Evolutionary conservation across 1,284 basidiomycete species (phyloP).

Genomic region (Cryptococcus sp.): DNA sequence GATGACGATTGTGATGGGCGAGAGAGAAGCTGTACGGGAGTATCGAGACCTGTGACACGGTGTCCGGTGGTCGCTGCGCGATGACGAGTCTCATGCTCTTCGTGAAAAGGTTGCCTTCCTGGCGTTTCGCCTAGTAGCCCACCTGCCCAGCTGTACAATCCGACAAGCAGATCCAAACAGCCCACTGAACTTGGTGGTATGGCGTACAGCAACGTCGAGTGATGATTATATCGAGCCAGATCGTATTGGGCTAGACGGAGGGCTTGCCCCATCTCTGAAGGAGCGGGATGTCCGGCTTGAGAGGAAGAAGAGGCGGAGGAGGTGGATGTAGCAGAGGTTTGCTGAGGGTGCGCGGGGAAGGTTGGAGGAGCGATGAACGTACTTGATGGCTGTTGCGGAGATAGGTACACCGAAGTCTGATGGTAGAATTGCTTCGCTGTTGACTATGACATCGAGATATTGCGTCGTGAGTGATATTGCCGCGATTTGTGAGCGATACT

Average conservation of each 20-base stretch:
- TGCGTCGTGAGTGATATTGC: too few species aligned
- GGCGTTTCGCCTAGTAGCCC: conserved; percentile 35
- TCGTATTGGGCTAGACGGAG: conserved; percentile 47
- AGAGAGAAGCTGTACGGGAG: conserved; percentile 22
- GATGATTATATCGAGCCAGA: conserved; percentile 45
- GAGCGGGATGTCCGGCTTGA: conserved; percentile 5
- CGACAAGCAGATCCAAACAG: conserved; percentile 47
- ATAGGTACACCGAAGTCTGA: conserved; percentile 51
- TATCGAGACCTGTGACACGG: conserved; percentile 13
- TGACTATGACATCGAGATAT: conserved; percentile 17
- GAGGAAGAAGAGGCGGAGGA: conserved; percentile 6
- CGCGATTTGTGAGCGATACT: background rate
- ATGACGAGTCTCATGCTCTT: background rate
- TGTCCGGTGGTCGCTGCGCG: background rate
- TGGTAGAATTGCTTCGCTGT: conserved; percentile 49
- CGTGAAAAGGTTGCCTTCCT: conserved; percentile 3
- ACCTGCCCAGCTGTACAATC: conserved; percentile 48
- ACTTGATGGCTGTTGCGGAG: conserved; percentile 22
- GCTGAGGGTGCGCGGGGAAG: conserved; percentile 9
- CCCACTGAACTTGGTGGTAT: conserved; percentile 49
- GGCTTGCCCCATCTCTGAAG: conserved; percentile 41
- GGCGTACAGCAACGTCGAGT: conserved; percentile 49
- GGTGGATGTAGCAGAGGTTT: conserved; percentile 3
- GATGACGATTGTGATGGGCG: background rate
- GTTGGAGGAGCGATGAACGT: background rate